A percentile compares a stretch with the other conserved stretches of the same genome.
Evolutionary conservation across 139 green algal genomes (phyloP).

Genomic region (Marvania coccoides): DNA sequence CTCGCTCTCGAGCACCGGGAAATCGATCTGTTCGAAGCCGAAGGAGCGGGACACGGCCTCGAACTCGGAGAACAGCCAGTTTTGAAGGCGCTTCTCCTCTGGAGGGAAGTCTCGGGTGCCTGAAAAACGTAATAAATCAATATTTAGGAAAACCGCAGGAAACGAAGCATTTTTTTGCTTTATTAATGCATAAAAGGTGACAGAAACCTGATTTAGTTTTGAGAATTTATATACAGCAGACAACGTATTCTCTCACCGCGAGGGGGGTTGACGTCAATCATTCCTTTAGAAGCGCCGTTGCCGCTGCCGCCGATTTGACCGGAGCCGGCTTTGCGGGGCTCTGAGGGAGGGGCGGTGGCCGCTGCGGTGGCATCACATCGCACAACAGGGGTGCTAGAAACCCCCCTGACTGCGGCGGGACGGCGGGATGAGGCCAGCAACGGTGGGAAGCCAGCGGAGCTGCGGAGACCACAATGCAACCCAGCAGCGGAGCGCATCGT

Average conservation of each 20-base stretch:
- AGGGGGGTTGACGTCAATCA: slow-evolving; percentile 54
- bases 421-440: no score
- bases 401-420: no score
- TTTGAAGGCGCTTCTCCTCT: slow-evolving; percentile 87
- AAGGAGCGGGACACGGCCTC: slow-evolving; percentile 53
- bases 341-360: background rate
- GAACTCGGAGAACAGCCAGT: slow-evolving; percentile 90
- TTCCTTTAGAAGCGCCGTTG: background rate
- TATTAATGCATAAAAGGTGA: background rate
- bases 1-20: slow-evolving; percentile 93
- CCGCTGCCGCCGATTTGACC: background rate
- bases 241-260: background rate
- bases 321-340: slow-evolving; percentile 23
- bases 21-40: slow-evolving; percentile 92
- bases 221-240: background rate
- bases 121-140: background rate
- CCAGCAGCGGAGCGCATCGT: no score
- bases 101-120: slow-evolving; percentile 94
- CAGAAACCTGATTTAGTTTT: background rate
- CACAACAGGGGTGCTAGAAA: no score
- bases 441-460: no score
- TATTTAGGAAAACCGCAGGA: background rate
- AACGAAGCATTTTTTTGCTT: background rate
- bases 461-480: no score
- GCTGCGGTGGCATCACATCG: no score